These are phyloP conservation scores for Malassezia vespertilionis DNA, from an alignment of 1,284 basidiomycete species.

Conservation along the genomic window DNA sequence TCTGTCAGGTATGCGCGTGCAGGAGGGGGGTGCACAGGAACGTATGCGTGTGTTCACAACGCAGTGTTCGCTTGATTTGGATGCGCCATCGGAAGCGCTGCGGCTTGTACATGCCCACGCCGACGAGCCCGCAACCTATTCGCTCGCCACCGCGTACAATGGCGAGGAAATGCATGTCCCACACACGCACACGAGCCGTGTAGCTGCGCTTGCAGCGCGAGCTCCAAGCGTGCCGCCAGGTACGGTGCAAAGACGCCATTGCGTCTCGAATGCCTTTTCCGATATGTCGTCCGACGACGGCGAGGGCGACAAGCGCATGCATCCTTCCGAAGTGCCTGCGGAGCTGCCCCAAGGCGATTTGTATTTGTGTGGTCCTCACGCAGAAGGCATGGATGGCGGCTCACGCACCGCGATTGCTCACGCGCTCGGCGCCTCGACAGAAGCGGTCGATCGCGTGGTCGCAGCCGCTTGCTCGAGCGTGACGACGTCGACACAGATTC, in stretches of 20 bases:
- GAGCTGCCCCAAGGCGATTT: constrained; percentile 39
- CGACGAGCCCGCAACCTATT: constrained; percentile 19
- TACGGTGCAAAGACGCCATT: constrained; percentile 1
- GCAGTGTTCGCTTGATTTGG: constrained; percentile 20
- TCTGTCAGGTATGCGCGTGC: constrained; percentile 22
- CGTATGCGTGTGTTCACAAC: constrained; percentile 21
- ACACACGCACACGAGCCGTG: constrained; percentile 2
- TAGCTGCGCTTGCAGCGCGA: constrained; percentile 2
- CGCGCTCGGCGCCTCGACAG: constrained; percentile 35
- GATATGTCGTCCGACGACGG: constrained; percentile 23
- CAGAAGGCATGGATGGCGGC: constrained; percentile 20
- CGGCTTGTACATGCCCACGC: constrained; percentile 23
- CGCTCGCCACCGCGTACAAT: constrained; percentile 3
- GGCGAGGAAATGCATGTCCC: background rate
- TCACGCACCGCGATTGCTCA: constrained; percentile 38
- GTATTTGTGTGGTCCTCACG: constrained; percentile 34
- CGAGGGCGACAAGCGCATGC: constrained; percentile 32
- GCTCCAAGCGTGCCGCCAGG: constrained; percentile 10
- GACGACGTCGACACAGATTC: background rate
- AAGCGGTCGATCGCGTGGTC: constrained; percentile 40
- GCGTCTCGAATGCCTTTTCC: background rate
- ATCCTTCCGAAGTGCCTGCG: constrained; percentile 32
- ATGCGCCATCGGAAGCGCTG: constrained; percentile 28
- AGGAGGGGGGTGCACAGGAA: background rate
- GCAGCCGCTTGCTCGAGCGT: constrained; percentile 7